A percentile compares a stretch with the other conserved stretches of the same genome.
Evolutionary conservation across 2,329 filamentous ascomycete species (phyloP).

Genomic region (Sporothrix humicola): DNA sequence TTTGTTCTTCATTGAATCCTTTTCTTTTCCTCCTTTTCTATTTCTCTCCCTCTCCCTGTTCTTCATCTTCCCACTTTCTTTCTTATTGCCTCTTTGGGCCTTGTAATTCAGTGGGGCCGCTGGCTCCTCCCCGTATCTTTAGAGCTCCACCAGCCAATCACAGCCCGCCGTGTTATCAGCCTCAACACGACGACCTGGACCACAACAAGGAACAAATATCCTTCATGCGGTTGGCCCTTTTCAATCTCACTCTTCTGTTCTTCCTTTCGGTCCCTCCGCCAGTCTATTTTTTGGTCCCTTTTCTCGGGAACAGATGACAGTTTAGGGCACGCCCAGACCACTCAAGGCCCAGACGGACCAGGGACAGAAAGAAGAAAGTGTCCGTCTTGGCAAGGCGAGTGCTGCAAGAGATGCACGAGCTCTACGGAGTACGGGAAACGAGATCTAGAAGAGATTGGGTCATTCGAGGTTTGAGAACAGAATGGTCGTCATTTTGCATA

Average conservation of each 20-base stretch:
- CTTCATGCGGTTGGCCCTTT: background rate
- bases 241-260: background rate
- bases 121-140: background rate
- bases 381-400: background rate
- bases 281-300: background rate
- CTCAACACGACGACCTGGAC: background rate
- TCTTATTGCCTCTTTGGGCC: conserved; percentile 28
- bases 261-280: background rate
- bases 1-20: background rate
- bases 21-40: background rate
- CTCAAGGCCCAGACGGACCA: background rate
- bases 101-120: background rate
- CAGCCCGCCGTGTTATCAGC: conserved; percentile 31
- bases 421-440: background rate
- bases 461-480: too few relatives aligned
- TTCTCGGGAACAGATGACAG: background rate
- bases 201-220: background rate
- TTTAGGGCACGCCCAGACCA: background rate
- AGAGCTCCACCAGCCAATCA: conserved; percentile 29
- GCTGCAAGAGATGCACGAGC: background rate
- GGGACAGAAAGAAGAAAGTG: conserved; percentile 2
- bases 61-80: background rate
- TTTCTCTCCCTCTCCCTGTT: too few relatives aligned
- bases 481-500: too few relatives aligned
- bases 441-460: background rate